Percentiles rank a stretch among this genome's conserved stretches.
Evolutionary conservation across 192 early-diverging fungal species (phyloP).

Genomic region (Podila epigama): DNA sequence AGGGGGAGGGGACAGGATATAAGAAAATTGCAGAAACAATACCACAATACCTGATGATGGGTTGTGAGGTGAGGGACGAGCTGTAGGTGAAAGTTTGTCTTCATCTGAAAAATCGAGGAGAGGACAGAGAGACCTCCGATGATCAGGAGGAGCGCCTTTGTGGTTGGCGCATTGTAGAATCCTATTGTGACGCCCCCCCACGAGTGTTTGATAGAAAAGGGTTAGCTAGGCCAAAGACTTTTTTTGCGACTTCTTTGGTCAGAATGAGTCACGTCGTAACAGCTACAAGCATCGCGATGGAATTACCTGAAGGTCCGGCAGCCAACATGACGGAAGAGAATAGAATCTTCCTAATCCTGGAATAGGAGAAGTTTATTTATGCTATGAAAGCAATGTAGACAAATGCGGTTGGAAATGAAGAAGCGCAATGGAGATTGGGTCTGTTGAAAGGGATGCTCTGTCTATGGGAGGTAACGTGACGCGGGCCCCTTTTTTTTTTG

Average conservation of each 20-base stretch:
- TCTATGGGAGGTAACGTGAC: no score
- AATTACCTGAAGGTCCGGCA: slow-evolving; percentile 37
- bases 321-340: slow-evolving; percentile 15
- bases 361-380: not conserved
- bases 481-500: no score
- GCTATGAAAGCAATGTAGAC: not conserved
- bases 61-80: slow-evolving; percentile 64
- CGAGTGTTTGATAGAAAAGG: not conserved
- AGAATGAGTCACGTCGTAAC: no score
- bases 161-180: slow-evolving; percentile 70
- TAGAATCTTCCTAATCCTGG: not conserved
- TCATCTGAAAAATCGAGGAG: slow-evolving; percentile 57
- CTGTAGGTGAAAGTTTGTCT: slow-evolving; percentile 61
- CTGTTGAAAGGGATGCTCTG: no score
- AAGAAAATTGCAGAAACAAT: no score
- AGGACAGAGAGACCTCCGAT: slow-evolving; percentile 59
- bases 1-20: not conserved
- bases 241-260: no score
- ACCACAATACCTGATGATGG: slow-evolving; percentile 63
- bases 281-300: not conserved
- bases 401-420: no score
- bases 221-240: not conserved
- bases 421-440: no score
- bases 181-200: slow-evolving; percentile 54
- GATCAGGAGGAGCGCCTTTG: slow-evolving; percentile 59